A percentile compares a stretch with the other conserved stretches of the same genome.
phyloP scores from a whole-genome alignment of 2,329 filamentous ascomycete species.

The Talaromyces islandicus region DNA sequence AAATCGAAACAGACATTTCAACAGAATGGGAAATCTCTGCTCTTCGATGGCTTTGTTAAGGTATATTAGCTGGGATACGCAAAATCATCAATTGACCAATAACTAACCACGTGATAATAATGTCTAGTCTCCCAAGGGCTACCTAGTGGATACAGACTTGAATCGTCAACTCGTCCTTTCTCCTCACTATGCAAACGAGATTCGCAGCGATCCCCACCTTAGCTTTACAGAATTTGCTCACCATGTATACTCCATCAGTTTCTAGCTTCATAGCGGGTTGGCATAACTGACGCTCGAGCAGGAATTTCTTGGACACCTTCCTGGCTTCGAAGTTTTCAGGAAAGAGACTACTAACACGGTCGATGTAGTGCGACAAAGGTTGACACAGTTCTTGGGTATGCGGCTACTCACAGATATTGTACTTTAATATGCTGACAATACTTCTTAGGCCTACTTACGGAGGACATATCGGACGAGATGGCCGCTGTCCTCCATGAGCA shows the following conservation, averaged over 20 bases:
- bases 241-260: neutral
- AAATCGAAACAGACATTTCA: conserved; percentile 2
- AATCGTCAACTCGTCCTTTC: conserved; percentile 1
- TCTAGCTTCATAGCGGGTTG: neutral
- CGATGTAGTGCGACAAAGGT: conserved; percentile 1
- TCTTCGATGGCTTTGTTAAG: conserved; percentile 5
- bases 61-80: neutral
- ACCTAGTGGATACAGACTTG: conserved; percentile 8
- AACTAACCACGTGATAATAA: neutral
- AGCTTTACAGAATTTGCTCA: neutral
- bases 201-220: conserved; percentile 4
- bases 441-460: conserved; percentile 3
- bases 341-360: neutral
- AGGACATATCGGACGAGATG: conserved; percentile 8
- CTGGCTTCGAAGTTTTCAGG: conserved; percentile 4
- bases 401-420: too few relatives aligned
- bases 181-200: conserved; percentile 9
- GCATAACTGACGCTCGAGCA: neutral
- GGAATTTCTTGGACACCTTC: conserved; percentile 8
- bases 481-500: neutral
- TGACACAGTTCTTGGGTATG: conserved; percentile 7
- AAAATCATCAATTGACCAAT: neutral
- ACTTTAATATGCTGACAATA: neutral
- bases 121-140: conserved; percentile 7
- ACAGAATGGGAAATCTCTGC: neutral